Percentiles rank a stretch among this genome's conserved stretches.
phyloP scores from a whole-genome alignment of 176 grass and related monocot genomes.

The Oryza coarctata region DNA sequence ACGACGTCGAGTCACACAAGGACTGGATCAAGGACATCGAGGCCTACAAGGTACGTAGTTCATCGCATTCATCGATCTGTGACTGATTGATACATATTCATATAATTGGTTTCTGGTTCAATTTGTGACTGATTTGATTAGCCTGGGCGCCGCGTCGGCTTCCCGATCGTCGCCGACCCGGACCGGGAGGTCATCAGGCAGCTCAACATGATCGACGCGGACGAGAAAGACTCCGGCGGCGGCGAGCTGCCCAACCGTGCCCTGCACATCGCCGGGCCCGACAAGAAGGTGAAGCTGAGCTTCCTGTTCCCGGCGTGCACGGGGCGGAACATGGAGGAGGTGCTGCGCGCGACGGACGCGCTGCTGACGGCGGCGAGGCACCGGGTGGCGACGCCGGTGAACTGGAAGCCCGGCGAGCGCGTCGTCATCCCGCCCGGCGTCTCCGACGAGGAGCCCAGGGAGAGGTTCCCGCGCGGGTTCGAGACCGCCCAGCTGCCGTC shows the following conservation, averaged over 20 bases:
- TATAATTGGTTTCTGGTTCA: not conserved
- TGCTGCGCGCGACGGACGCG: conserved; percentile 65
- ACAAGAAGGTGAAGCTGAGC: conserved; percentile 80
- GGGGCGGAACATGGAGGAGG: conserved; percentile 88
- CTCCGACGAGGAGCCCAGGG: conserved; percentile 70
- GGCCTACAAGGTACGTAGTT: conserved; percentile 50
- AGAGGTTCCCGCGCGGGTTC: conserved; percentile 55
- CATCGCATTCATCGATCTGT: no score
- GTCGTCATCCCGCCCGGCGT: conserved; percentile 68
- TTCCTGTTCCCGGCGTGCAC: conserved; percentile 76
- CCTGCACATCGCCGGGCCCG: conserved; percentile 70
- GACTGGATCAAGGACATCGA: conserved; percentile 95
- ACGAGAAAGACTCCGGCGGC: conserved; percentile 64
- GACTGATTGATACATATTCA: no score
- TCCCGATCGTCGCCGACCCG: conserved; percentile 73
- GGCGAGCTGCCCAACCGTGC: conserved; percentile 54
- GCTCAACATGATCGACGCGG: conserved; percentile 88
- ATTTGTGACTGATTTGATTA: not conserved
- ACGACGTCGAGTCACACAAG: conserved; percentile 71
- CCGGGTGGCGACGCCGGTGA: conserved; percentile 75
- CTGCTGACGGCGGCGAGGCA: conserved; percentile 63
- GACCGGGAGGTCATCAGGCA: conserved; percentile 48
- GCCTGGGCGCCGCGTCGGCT: conserved; percentile 45
- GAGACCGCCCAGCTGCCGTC: conserved; percentile 62
- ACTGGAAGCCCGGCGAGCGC: conserved; percentile 70